Evolutionary conservation across 1,284 basidiomycete species (phyloP).

Genomic region (Bjerkandera adusta): DNA sequence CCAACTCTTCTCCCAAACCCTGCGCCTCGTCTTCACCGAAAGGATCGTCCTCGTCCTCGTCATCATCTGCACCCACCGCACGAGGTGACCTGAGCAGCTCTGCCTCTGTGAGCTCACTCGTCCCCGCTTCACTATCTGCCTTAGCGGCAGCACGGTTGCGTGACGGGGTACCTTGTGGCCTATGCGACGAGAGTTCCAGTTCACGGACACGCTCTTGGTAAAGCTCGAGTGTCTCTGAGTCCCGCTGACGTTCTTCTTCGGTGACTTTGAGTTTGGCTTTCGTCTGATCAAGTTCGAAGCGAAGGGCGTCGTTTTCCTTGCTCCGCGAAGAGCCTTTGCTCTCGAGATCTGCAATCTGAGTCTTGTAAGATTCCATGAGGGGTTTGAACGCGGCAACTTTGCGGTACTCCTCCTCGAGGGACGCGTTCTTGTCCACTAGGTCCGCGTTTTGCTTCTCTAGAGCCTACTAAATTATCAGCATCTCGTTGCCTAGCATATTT

Average conservation of each 20-base stretch:
- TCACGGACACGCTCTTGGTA: constrained; percentile 93
- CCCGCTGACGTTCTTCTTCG: constrained; percentile 70
- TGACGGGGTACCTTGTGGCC: constrained; percentile 33
- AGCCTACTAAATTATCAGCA: constrained; percentile 41
- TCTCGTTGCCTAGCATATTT: not conserved
- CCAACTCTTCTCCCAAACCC: constrained; percentile 81
- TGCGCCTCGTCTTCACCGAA: constrained; percentile 44
- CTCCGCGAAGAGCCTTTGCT: constrained; percentile 60
- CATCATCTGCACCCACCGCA: constrained; percentile 36
- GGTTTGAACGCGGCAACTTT: constrained; percentile 87
- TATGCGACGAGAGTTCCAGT: constrained; percentile 69
- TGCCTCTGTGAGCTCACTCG: constrained; percentile 38
- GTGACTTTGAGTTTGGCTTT: constrained; percentile 68
- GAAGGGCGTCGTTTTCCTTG: constrained; percentile 71
- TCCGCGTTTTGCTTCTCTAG: constrained; percentile 92
- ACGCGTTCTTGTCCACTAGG: constrained; percentile 88
- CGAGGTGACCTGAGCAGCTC: constrained; percentile 31
- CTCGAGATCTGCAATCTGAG: constrained; percentile 83
- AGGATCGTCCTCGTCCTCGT: constrained; percentile 38
- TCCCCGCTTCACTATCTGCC: constrained; percentile 18
- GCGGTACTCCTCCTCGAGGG: constrained; percentile 87
- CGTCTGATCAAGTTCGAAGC: constrained; percentile 76
- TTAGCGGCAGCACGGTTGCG: constrained; percentile 20
- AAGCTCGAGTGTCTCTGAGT: constrained; percentile 83
- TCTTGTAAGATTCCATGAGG: constrained; percentile 91